Conservation (phyloP, 495 filamentous ascomycete species). For the Penicillium bialowiezense region DNA sequence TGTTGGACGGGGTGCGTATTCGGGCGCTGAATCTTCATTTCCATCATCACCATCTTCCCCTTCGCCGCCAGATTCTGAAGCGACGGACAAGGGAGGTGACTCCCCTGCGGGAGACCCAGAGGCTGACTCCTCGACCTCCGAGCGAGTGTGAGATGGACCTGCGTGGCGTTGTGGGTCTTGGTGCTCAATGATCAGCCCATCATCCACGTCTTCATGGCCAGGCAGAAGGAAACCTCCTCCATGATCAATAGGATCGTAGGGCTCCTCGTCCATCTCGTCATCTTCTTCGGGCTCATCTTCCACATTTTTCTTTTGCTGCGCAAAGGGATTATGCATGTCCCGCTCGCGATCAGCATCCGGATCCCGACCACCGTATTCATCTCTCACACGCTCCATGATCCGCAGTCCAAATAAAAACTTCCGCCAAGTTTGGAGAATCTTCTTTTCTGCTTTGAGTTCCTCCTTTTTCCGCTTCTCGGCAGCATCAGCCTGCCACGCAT, state of each 20-base stretch:
- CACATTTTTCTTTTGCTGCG: constrained; percentile 12
- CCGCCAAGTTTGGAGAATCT: constrained; percentile 74
- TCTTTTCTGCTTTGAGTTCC: constrained; percentile 74
- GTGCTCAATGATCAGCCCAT: constrained; percentile 31
- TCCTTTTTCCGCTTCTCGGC: constrained; percentile 74
- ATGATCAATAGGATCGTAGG: constrained; percentile 24
- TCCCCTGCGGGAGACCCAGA: not conserved
- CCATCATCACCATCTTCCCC: constrained; percentile 8
- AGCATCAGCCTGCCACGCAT: constrained; percentile 81
- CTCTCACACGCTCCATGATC: constrained; percentile 72
- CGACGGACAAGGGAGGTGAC: not conserved
- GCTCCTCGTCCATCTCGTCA: constrained; percentile 7
- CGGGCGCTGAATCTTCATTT: constrained; percentile 4
- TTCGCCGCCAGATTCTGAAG: not conserved
- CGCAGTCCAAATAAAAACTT: constrained; percentile 83
- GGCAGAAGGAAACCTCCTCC: constrained; percentile 36
- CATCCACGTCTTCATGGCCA: constrained; percentile 25
- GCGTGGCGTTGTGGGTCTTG: constrained; percentile 7
- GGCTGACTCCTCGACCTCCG: not conserved
- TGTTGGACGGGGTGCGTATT: constrained; percentile 19
- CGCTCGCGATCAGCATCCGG: constrained; percentile 29
- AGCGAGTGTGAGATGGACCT: not conserved
- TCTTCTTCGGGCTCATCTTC: constrained; percentile 9
- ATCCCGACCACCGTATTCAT: constrained; percentile 70
- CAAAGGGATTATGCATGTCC: constrained; percentile 41